Conservation (phyloP, 495 filamentous ascomycete species). For the Letharia columbiana region DNA sequence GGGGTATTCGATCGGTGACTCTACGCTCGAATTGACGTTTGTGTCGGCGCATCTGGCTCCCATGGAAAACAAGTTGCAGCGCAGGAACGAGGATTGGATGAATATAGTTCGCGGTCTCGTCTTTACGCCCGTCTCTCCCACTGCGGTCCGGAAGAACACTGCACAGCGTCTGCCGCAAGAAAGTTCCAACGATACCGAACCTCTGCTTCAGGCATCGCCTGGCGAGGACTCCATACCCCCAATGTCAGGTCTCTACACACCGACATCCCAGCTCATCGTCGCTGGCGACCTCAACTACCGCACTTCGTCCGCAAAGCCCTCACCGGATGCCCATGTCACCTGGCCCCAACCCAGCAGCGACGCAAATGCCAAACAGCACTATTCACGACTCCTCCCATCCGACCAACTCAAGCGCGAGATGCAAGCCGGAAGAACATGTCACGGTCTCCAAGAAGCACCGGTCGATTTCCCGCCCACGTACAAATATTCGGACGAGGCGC, state of each 20-base stretch:
- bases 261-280: conserved; percentile 70
- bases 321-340: conserved; percentile 36
- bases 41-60: conserved; percentile 84
- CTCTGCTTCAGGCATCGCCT: conserved; percentile 33
- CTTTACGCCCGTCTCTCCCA: conserved; percentile 39
- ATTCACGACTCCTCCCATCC: conserved; percentile 51
- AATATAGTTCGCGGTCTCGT: conserved; percentile 69
- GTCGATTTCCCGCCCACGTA: conserved; percentile 88
- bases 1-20: conserved; percentile 38
- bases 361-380: conserved; percentile 42
- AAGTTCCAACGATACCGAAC: conserved; percentile 34
- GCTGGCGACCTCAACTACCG: conserved; percentile 95
- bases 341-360: conserved; percentile 54
- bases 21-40: conserved; percentile 62
- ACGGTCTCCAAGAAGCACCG: conserved; percentile 64
- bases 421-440: conserved; percentile 53
- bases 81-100: conserved; percentile 78
- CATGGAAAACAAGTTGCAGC: conserved; percentile 62
- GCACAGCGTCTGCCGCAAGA: conserved; percentile 16
- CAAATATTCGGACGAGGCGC: conserved; percentile 55
- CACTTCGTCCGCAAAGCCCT: conserved; percentile 54
- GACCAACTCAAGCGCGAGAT: conserved; percentile 75
- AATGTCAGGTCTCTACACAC: conserved; percentile 55
- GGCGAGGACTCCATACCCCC: conserved; percentile 20
- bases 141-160: background rate